Percentiles rank a stretch among this genome's conserved stretches.
These are phyloP conservation scores for Penicillium bialowiezense DNA, from an alignment of 495 filamentous ascomycete genomes.

Conservation along the genomic window DNA sequence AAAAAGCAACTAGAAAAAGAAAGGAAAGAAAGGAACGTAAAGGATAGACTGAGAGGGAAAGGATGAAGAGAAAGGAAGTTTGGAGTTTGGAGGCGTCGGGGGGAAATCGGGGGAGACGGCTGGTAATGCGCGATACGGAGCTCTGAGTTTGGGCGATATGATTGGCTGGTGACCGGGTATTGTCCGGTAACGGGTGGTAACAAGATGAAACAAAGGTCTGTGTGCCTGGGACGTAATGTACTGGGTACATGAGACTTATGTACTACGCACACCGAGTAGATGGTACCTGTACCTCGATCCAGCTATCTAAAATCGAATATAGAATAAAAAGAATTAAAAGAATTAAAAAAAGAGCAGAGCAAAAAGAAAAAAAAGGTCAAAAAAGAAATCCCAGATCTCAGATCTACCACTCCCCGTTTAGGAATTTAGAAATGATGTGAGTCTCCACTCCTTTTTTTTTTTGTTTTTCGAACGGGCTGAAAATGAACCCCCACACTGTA, in stretches of 20 bases:
- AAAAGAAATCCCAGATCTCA: slow-evolving; percentile 7
- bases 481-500: slow-evolving; percentile 7
- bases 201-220: slow-evolving; percentile 6
- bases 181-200: slow-evolving; percentile 12
- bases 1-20: slow-evolving; percentile 5
- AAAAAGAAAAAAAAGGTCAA: slow-evolving; percentile 3
- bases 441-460: slow-evolving; percentile 4
- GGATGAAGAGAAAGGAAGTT: slow-evolving; percentile 13
- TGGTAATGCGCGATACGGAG: slow-evolving; percentile 7
- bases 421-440: background rate
- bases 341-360: slow-evolving; percentile 9
- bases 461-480: slow-evolving; percentile 1
- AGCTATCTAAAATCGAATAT: background rate
- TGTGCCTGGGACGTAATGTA: slow-evolving; percentile 1
- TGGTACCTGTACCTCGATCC: background rate
- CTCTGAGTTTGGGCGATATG: background rate
- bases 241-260: slow-evolving; percentile 10
- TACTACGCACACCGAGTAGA: background rate
- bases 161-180: slow-evolving; percentile 3
- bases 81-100: slow-evolving; percentile 15
- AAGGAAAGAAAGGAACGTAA: slow-evolving; percentile 15
- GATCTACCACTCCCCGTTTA: slow-evolving; percentile 12
- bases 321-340: slow-evolving; percentile 1
- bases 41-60: slow-evolving; percentile 11
- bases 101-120: slow-evolving; percentile 11